These are phyloP conservation scores for Phylloporus rhodoxanthus DNA, from an alignment of 768 basidiomycete species.

Conservation along the genomic window DNA sequence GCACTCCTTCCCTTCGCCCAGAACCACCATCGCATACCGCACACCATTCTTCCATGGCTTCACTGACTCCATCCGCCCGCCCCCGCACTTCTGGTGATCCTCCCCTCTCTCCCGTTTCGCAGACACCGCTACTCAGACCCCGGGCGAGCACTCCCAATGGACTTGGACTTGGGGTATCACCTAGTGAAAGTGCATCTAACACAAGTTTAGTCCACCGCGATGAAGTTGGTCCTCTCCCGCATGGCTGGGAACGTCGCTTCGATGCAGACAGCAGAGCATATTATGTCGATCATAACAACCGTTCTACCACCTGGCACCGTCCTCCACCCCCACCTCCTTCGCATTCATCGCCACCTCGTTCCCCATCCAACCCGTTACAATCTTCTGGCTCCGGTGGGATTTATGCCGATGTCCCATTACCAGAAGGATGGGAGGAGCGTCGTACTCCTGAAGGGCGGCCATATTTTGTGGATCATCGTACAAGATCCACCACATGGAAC, in stretches of 20 bases:
- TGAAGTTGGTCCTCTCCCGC: slow-evolving; percentile 57
- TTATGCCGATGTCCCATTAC: slow-evolving; percentile 66
- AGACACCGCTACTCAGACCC: slow-evolving; percentile 12
- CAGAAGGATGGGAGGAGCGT: slow-evolving; percentile 89
- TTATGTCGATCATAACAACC: slow-evolving; percentile 82
- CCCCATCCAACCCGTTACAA: slow-evolving; percentile 22
- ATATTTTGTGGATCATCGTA: slow-evolving; percentile 72
- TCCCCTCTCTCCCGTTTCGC: slow-evolving; percentile 5
- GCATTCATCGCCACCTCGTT: slow-evolving; percentile 13
- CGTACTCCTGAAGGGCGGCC: slow-evolving; percentile 82
- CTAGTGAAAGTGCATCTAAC: slow-evolving; percentile 3
- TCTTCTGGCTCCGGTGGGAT: slow-evolving; percentile 24
- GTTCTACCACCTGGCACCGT: slow-evolving; percentile 77
- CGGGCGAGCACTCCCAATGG: slow-evolving; percentile 8
- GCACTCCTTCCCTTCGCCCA: slow-evolving; percentile 20
- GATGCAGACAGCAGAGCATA: slow-evolving; percentile 65
- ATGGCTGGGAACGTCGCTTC: slow-evolving; percentile 78
- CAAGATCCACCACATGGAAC: slow-evolving; percentile 86
- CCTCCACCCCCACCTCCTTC: slow-evolving; percentile 25
- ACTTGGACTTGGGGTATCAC: slow-evolving; percentile 4
- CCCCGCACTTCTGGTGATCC: slow-evolving; percentile 18
- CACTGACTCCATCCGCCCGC: slow-evolving; percentile 9
- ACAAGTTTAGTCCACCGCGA: slow-evolving; percentile 41
- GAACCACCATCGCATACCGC: slow-evolving; percentile 16
- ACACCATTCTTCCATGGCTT: slow-evolving; percentile 16